Conservation (phyloP, 257 asterid species). For the Solanum tarijense region DNA sequence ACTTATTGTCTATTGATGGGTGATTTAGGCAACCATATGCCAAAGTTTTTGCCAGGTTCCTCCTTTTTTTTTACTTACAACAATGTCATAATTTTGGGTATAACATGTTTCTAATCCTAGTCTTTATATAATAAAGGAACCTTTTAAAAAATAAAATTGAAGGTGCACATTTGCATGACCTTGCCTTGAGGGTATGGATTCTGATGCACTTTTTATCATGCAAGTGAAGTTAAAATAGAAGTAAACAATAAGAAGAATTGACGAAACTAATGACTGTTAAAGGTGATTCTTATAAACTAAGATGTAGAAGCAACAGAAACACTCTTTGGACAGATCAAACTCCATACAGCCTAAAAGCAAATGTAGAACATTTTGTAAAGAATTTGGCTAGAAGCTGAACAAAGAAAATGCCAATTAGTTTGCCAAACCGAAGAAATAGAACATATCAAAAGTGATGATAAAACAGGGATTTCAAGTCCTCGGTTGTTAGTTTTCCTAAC, state of each 20-base stretch:
- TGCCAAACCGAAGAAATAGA: neutral
- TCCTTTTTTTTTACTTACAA: neutral
- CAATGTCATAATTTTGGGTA: neutral
- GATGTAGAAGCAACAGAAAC: neutral
- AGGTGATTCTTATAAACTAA: no score
- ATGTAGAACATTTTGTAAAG: neutral
- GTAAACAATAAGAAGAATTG: neutral
- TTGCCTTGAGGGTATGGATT: neutral
- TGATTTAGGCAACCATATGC: neutral
- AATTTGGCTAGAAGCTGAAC: neutral
- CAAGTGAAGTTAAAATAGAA: neutral
- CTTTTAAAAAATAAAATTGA: no score
- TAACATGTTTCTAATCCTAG: neutral
- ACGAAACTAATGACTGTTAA: neutral
- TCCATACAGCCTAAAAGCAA: neutral
- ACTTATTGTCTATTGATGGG: neutral
- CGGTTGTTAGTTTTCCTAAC: no score
- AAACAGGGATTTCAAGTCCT: no score
- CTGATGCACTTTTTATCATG: neutral
- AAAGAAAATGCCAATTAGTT: neutral
- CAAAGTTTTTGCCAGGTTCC: neutral
- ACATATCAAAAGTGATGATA: neutral
- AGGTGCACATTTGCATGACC: neutral
- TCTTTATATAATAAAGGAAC: neutral
- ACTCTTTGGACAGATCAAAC: neutral